Conservation (phyloP, 1,284 basidiomycete genomes). For the Tilletiaria anomala region DNA sequence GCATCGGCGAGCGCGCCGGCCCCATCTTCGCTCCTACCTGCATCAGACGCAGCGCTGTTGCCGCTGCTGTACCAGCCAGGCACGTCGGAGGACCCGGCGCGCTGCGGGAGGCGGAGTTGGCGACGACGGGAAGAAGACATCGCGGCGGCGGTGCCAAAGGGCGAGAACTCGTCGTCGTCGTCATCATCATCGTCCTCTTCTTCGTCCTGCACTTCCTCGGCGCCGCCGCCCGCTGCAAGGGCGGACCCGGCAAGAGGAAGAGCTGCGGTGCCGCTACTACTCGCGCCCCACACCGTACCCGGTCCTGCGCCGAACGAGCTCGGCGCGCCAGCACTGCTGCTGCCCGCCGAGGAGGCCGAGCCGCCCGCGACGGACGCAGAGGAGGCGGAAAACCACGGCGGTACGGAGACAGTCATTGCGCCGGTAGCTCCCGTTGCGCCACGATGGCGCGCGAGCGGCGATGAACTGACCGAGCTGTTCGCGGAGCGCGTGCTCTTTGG, state of each 20-base stretch:
- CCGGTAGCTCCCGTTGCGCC: no score
- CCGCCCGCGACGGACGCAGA: slow-evolving; percentile 5
- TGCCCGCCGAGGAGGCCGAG: background rate
- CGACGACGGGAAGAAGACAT: slow-evolving; percentile 1
- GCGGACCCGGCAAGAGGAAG: slow-evolving; percentile 10
- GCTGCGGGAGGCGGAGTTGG: background rate
- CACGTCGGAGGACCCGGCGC: no score
- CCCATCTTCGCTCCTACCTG: background rate
- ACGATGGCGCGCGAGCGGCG: no score
- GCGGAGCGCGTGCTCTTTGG: no score
- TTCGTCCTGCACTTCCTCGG: slow-evolving; percentile 14
- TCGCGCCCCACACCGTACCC: background rate
- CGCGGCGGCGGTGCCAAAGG: slow-evolving; percentile 40
- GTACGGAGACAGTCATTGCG: no score
- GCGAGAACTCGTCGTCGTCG: slow-evolving; percentile 48
- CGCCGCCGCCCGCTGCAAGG: slow-evolving; percentile 7
- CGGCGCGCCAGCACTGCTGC: background rate
- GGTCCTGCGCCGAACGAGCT: background rate
- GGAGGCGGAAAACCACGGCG: slow-evolving; percentile 3
- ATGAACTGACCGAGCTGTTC: background rate
- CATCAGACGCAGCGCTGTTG: slow-evolving; percentile 52
- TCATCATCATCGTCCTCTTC: slow-evolving; percentile 40
- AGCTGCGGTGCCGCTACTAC: slow-evolving; percentile 7
- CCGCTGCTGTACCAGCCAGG: slow-evolving; percentile 51
- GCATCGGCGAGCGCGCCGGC: slow-evolving; percentile 1